phyloP scores from a whole-genome alignment of 345 rosid species.

The Eucalyptus tenuipes region DNA sequence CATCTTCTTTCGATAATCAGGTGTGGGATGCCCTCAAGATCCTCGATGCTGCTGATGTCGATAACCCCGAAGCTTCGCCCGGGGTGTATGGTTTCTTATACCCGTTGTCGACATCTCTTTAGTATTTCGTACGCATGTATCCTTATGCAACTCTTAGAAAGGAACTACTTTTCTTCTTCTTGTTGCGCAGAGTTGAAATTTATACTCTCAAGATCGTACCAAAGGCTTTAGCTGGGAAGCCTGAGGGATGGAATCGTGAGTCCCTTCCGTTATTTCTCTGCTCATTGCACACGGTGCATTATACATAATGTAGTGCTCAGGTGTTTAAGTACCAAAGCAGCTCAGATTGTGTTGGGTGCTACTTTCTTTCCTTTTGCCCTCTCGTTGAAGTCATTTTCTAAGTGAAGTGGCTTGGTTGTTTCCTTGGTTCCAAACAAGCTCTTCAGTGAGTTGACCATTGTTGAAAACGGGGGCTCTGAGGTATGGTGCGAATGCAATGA shows the following conservation, averaged over 20 bases:
- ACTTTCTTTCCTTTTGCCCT: neutral
- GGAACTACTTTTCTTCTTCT: neutral
- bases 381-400: neutral
- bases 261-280: neutral
- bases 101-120: neutral
- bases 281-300: neutral
- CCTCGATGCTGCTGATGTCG: neutral
- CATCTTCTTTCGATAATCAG: neutral
- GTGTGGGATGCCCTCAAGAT: constrained; percentile 6
- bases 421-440: neutral
- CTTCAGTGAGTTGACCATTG: neutral
- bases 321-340: neutral
- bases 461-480: neutral
- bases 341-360: neutral
- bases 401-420: neutral
- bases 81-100: neutral
- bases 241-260: constrained; percentile 6
- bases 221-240: neutral
- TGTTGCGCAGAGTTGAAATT: neutral
- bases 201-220: neutral
- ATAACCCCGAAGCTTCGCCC: neutral
- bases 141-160: neutral
- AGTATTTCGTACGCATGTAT: neutral
- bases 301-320: neutral
- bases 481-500: neutral